Conservation (phyloP, 2,329 filamentous ascomycete species). For the Hymenoscyphus linearis region DNA sequence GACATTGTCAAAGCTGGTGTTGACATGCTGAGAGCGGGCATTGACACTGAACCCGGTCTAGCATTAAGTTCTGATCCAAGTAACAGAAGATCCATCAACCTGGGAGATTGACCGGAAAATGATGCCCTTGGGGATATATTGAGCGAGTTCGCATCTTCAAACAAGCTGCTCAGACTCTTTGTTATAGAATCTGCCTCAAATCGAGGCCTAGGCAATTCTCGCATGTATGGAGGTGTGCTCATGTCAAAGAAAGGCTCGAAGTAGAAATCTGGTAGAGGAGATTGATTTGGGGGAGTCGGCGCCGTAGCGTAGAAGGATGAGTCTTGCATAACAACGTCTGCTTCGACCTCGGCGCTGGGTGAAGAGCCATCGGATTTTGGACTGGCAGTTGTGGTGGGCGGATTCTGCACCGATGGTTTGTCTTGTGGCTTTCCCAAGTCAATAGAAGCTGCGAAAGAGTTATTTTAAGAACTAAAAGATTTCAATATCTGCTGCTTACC, state of each 20-base stretch:
- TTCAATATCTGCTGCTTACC: slow-evolving; percentile 14
- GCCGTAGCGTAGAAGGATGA: slow-evolving; percentile 28
- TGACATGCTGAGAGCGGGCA: slow-evolving; percentile 21
- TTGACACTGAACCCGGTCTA: slow-evolving; percentile 23
- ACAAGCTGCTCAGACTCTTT: slow-evolving; percentile 34
- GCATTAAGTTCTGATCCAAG: slow-evolving; percentile 43
- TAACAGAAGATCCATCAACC: slow-evolving; percentile 42
- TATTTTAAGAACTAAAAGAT: neutral
- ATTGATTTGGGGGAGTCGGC: slow-evolving; percentile 21
- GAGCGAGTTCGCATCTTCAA: slow-evolving; percentile 33
- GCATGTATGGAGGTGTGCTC: slow-evolving; percentile 27
- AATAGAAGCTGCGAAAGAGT: slow-evolving; percentile 19
- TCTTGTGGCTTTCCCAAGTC: slow-evolving; percentile 21
- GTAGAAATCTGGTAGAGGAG: slow-evolving; percentile 19
- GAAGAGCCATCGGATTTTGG: slow-evolving; percentile 24
- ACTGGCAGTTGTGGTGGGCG: slow-evolving; percentile 5
- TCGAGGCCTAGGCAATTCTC: slow-evolving; percentile 23
- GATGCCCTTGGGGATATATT: slow-evolving; percentile 30
- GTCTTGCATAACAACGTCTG: slow-evolving; percentile 28
- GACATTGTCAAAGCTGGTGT: slow-evolving; percentile 17
- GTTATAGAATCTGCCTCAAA: slow-evolving; percentile 34
- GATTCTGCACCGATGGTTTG: slow-evolving; percentile 13
- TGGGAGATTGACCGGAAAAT: slow-evolving; percentile 42
- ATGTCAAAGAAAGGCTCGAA: slow-evolving; percentile 31
- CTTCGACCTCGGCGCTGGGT: slow-evolving; percentile 21